Conservation (phyloP, 805 yeast genomes). For the Zygosaccharomyces gambellarensis region DNA sequence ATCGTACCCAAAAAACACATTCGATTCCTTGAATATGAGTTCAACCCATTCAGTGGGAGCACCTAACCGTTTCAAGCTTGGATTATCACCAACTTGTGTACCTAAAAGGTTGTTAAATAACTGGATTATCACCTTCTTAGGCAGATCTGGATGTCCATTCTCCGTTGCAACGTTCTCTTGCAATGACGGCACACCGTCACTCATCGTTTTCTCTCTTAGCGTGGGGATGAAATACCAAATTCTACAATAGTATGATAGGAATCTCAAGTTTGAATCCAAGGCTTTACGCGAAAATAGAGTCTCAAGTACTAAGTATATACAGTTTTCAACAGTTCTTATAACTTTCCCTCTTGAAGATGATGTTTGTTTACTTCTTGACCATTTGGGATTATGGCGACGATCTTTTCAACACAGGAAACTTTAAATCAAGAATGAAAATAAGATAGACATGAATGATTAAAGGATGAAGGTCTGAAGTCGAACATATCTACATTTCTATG, state of each 20-base stretch:
- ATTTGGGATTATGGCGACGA: not conserved
- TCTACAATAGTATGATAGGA: too few relatives aligned
- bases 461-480: not conserved
- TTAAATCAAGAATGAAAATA: conserved; percentile 1
- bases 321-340: not conserved
- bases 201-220: not conserved
- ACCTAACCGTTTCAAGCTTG: conserved; percentile 6
- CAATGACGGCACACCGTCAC: not conserved
- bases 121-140: not conserved
- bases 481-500: not conserved
- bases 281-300: not conserved
- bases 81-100: conserved; percentile 2
- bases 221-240: not conserved
- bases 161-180: not conserved
- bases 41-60: conserved; percentile 18
- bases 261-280: not conserved
- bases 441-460: not conserved
- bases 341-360: not conserved
- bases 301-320: not conserved
- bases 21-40: conserved; percentile 20
- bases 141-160: not conserved
- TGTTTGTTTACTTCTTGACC: conserved; percentile 1
- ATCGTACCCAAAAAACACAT: conserved; percentile 26
- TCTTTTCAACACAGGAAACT: not conserved
- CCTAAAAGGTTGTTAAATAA: conserved; percentile 15